A percentile compares a stretch with the other conserved stretches of the same genome.
Evolutionary conservation across 805 yeast genomes (phyloP).

Genomic region (Isabelozyma rhagii): DNA sequence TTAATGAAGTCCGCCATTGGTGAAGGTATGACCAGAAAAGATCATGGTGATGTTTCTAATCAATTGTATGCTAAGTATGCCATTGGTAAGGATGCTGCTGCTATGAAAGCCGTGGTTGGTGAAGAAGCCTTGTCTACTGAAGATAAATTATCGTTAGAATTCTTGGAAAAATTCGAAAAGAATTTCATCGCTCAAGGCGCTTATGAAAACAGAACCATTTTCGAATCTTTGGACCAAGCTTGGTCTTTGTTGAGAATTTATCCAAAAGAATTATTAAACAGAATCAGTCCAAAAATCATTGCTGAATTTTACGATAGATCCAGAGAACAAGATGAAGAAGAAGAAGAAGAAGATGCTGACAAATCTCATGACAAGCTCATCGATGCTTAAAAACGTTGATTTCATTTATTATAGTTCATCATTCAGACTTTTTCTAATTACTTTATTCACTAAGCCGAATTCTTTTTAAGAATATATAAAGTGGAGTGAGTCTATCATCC

Average conservation of each 20-base stretch:
- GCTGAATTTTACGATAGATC: conserved; percentile 93
- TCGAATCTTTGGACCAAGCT: conserved; percentile 95
- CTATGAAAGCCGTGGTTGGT: conserved; percentile 99
- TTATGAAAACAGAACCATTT: conserved; percentile 90
- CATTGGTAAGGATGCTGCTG: conserved; percentile 99
- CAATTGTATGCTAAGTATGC: conserved; percentile 99
- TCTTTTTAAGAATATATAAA: too few species aligned
- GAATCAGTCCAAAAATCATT: conserved; percentile 96
- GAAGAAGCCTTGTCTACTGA: conserved; percentile 98
- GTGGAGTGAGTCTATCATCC: not conserved
- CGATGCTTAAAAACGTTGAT: conserved; percentile 27
- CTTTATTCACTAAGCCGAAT: not conserved
- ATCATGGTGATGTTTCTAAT: conserved; percentile 98
- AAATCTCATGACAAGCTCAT: conserved; percentile 35
- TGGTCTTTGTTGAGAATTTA: conserved; percentile 97
- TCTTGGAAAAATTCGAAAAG: conserved; percentile 96
- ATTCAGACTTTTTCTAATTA: not conserved
- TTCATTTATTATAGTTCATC: not conserved
- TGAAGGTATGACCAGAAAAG: conserved; percentile 99
- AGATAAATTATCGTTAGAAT: conserved; percentile 95
- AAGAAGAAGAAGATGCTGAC: conserved; percentile 35
- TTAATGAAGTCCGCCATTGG: conserved; percentile 99
- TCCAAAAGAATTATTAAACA: conserved; percentile 97
- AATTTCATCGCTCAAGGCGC: conserved; percentile 95
- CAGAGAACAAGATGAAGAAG: conserved; percentile 60